phyloP scores from a whole-genome alignment of 352 stramenopile species.

The Lagenidium giganteum region DNA sequence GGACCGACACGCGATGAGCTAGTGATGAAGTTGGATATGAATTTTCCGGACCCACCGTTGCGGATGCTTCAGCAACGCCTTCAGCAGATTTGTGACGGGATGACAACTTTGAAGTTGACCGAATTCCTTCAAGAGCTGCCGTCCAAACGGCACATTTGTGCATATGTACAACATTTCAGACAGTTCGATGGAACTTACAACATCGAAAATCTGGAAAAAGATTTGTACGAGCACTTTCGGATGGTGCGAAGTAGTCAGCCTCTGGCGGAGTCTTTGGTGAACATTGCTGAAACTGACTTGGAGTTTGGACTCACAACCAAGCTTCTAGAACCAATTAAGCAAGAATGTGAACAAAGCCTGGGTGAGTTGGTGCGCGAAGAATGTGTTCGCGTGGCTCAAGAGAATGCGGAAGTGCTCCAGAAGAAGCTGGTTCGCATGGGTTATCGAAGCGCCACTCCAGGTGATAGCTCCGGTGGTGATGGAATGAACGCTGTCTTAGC shows the following conservation, averaged over 20 bases:
- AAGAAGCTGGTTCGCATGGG: conserved; percentile 70
- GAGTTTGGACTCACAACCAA: conserved; percentile 48
- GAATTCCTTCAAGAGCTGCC: conserved; percentile 89
- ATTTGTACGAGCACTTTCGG: conserved; percentile 76
- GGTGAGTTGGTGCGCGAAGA: conserved; percentile 29
- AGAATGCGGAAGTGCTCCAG: conserved; percentile 30
- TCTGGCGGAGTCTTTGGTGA: conserved; percentile 49
- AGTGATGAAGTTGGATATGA: conserved; percentile 35
- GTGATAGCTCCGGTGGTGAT: conserved; percentile 25
- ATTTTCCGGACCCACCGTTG: conserved; percentile 48
- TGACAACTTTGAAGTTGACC: conserved; percentile 83
- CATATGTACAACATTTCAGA: conserved; percentile 59
- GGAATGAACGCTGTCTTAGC: conserved; percentile 33
- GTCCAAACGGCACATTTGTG: conserved; percentile 88
- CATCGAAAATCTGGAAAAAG: conserved; percentile 32
- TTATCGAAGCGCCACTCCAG: conserved; percentile 9
- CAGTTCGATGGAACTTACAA: conserved; percentile 50
- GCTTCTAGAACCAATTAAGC: conserved; percentile 31
- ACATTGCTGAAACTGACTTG: conserved; percentile 53
- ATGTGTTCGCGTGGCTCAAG: conserved; percentile 27
- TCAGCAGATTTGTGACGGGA: conserved; percentile 54
- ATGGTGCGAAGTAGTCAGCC: conserved; percentile 53
- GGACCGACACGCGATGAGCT: conserved; percentile 65
- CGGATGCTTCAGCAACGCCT: conserved; percentile 41
- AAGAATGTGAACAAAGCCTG: conserved; percentile 41